Percentiles rank a stretch among this genome's conserved stretches.
Evolutionary conservation across 345 rosid species (phyloP).

Genomic region (Moringa oleifera): DNA sequence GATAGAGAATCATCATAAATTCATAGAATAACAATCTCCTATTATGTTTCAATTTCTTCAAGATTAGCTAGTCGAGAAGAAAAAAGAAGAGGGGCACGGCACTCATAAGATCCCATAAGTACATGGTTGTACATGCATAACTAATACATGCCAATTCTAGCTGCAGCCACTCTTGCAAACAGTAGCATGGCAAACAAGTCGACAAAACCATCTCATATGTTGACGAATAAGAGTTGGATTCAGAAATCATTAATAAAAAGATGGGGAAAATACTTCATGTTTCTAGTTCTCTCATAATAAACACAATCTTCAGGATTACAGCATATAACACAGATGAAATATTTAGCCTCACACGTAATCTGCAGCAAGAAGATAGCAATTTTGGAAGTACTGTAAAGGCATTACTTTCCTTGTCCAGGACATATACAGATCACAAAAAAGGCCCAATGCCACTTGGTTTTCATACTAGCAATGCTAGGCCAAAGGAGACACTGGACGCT

Average conservation of each 20-base stretch:
- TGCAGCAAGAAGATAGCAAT: not conserved
- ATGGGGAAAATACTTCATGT: too few relatives aligned
- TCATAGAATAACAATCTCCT: not conserved
- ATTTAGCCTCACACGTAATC: not conserved
- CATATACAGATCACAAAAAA: not conserved
- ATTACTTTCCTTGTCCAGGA: not conserved
- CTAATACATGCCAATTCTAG: not conserved
- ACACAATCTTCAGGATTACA: not conserved
- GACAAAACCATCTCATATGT: too few relatives aligned
- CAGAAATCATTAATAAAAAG: not conserved
- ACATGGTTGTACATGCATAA: not conserved
- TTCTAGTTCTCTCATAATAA: not conserved
- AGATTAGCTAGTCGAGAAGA: not conserved
- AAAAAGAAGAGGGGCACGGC: too few relatives aligned
- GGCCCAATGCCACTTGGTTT: not conserved
- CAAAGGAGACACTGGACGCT: not conserved
- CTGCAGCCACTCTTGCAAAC: not conserved
- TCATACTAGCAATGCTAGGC: not conserved
- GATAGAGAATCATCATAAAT: not conserved
- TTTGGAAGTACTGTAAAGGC: not conserved
- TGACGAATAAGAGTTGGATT: not conserved
- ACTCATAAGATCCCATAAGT: too few relatives aligned
- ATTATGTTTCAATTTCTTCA: not conserved
- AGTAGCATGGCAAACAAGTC: not conserved
- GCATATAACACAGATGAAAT: not conserved